These are phyloP conservation scores for Auricularia auricula-judae DNA, from an alignment of 768 basidiomycete species.

Conservation along the genomic window DNA sequence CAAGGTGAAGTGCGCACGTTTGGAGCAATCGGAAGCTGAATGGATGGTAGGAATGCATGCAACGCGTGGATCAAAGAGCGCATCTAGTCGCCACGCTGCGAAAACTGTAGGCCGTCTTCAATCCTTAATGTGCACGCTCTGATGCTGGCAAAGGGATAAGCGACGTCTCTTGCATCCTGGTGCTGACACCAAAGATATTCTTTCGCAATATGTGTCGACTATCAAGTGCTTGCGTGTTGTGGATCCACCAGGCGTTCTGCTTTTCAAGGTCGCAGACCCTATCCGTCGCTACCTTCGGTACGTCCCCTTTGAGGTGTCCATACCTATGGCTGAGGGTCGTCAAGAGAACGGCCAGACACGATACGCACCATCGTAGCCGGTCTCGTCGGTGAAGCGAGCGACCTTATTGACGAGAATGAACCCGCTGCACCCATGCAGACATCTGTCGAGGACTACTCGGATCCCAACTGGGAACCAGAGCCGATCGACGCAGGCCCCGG, in stretches of 20 bases:
- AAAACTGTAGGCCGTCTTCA: slow-evolving; percentile 47
- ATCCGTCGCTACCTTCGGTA: slow-evolving; percentile 83
- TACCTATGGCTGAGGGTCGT: not conserved
- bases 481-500: slow-evolving; percentile 94
- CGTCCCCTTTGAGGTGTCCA: slow-evolving; percentile 7
- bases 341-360: slow-evolving; percentile 79
- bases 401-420: slow-evolving; percentile 79
- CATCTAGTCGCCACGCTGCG: slow-evolving; percentile 69
- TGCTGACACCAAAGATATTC: slow-evolving; percentile 84
- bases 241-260: slow-evolving; percentile 84
- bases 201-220: slow-evolving; percentile 82
- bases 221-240: slow-evolving; percentile 85
- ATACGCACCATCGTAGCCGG: slow-evolving; percentile 89
- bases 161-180: slow-evolving; percentile 91
- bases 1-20: slow-evolving; percentile 34
- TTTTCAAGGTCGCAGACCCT: slow-evolving; percentile 90
- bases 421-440: slow-evolving; percentile 66
- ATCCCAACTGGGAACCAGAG: slow-evolving; percentile 92
- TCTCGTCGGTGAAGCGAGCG: slow-evolving; percentile 79
- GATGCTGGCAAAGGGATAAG: slow-evolving; percentile 43
- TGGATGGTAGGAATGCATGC: slow-evolving; percentile 53
- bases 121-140: slow-evolving; percentile 5
- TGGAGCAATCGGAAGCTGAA: not conserved
- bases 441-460: slow-evolving; percentile 72
- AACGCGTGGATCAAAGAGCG: slow-evolving; percentile 69